A percentile compares a stretch with the other conserved stretches of the same genome.
These are phyloP conservation scores for Cerrena zonata DNA, from an alignment of 1,284 basidiomycete genomes.

Conservation along the genomic window DNA sequence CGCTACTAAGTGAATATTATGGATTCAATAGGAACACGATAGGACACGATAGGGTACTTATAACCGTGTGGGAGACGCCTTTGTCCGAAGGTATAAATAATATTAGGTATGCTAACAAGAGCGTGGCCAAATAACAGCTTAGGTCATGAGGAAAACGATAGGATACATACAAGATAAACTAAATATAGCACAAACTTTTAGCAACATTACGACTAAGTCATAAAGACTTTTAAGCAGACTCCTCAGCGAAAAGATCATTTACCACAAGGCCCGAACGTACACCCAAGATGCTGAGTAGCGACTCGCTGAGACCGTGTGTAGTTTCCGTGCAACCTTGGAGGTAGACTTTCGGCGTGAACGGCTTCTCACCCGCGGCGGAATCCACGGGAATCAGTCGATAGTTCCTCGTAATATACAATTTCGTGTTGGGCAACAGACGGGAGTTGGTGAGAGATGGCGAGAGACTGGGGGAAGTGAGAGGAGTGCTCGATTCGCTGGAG, in stretches of 20 bases:
- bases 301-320: constrained; percentile 56
- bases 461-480: constrained; percentile 7
- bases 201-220: neutral
- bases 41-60: too few species aligned
- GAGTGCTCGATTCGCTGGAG: constrained; percentile 11
- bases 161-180: neutral
- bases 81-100: too few species aligned
- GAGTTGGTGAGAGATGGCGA: constrained; percentile 15
- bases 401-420: constrained; percentile 39
- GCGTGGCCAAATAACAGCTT: too few species aligned
- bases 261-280: constrained; percentile 47
- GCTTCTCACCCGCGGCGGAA: constrained; percentile 11
- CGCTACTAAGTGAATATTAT: too few species aligned
- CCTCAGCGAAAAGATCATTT: constrained; percentile 29
- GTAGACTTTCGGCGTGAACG: constrained; percentile 42
- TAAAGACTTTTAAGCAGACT: neutral
- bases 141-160: too few species aligned
- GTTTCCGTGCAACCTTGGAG: constrained; percentile 53
- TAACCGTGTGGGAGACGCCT: too few species aligned
- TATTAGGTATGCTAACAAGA: too few species aligned
- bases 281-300: constrained; percentile 47
- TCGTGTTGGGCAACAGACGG: constrained; percentile 21
- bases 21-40: too few species aligned
- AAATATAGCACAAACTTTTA: neutral
- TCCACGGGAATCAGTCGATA: constrained; percentile 38